Percentiles rank a stretch among this genome's conserved stretches.
Evolutionary conservation across 1,284 basidiomycete species (phyloP).

Genomic region (Rhodotorula sp.): DNA sequence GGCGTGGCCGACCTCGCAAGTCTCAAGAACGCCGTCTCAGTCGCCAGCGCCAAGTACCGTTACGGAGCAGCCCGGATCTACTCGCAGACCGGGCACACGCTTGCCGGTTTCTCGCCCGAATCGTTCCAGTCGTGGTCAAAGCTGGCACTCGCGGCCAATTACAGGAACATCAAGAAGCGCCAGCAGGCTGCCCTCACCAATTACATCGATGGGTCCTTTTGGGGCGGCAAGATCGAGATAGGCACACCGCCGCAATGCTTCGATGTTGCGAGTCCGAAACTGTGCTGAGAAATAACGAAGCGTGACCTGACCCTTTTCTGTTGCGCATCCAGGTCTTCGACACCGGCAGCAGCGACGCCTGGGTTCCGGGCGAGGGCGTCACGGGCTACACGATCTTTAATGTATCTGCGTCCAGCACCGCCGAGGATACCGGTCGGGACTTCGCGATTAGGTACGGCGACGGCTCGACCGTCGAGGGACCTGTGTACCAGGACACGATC

Average conservation of each 20-base stretch:
- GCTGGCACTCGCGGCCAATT: background rate
- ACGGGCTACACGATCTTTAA: slow-evolving; percentile 42
- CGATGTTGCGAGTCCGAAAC: background rate
- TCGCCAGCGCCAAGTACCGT: background rate
- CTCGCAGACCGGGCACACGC: background rate
- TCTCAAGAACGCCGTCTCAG: background rate
- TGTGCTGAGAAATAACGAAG: background rate
- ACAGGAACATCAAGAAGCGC: background rate
- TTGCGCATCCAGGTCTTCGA: slow-evolving; percentile 15
- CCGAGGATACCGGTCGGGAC: slow-evolving; percentile 36
- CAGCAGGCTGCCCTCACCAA: slow-evolving; percentile 4
- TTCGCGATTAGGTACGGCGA: slow-evolving; percentile 60
- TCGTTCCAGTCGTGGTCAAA: slow-evolving; percentile 6
- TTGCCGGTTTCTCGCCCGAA: slow-evolving; percentile 3
- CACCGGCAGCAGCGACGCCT: slow-evolving; percentile 44
- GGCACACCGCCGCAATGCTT: slow-evolving; percentile 42
- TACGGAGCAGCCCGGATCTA: background rate
- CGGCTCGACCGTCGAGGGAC: slow-evolving; percentile 57
- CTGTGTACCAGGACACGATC: slow-evolving; percentile 58
- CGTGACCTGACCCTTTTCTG: too few species aligned
- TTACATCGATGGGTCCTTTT: slow-evolving; percentile 25
- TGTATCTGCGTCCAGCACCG: slow-evolving; percentile 41
- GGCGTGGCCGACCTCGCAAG: slow-evolving; percentile 8
- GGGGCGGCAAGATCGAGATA: slow-evolving; percentile 42
- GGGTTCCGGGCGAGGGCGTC: slow-evolving; percentile 43